Percentiles rank a stretch among this genome's conserved stretches.
phyloP scores from a whole-genome alignment of 305 asterid species.

The Fraxinus latifolia region DNA sequence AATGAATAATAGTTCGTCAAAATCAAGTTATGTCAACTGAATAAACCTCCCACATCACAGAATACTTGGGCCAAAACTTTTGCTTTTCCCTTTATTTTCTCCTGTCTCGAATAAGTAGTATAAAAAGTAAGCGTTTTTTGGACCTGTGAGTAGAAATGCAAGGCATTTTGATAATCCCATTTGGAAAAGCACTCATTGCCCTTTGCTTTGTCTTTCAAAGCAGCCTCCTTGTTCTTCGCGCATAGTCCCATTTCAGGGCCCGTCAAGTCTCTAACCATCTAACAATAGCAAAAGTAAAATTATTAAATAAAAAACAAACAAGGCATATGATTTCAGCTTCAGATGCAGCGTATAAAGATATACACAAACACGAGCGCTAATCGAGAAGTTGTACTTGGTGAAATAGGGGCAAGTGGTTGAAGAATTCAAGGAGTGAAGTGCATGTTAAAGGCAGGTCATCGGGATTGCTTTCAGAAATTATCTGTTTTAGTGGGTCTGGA shows the following conservation, averaged over 20 bases:
- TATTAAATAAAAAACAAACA: neutral
- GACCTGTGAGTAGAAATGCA: conserved; percentile 75
- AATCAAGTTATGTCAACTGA: neutral
- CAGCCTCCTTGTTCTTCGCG: conserved; percentile 63
- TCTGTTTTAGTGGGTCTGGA: conserved; percentile 47
- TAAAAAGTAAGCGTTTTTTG: neutral
- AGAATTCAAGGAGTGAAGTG: conserved; percentile 61
- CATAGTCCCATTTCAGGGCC: conserved; percentile 61
- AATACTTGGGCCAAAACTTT: neutral
- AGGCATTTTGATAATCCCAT: conserved; percentile 60
- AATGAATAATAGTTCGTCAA: neutral
- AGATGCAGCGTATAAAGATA: neutral
- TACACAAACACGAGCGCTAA: neutral
- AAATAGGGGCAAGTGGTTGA: conserved; percentile 56
- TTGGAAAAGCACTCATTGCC: conserved; percentile 72
- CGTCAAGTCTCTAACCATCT: conserved; percentile 76
- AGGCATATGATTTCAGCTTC: neutral
- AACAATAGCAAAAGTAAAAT: conserved; percentile 20
- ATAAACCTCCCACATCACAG: neutral
- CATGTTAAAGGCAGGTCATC: conserved; percentile 52
- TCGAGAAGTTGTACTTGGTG: conserved; percentile 48
- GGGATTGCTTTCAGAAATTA: conserved; percentile 43
- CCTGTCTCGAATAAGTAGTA: neutral
- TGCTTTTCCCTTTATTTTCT: neutral
- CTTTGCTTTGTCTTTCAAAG: conserved; percentile 57